A percentile compares a stretch with the other conserved stretches of the same genome.
These are phyloP conservation scores for Penicillium cataractarum DNA, from an alignment of 495 filamentous ascomycete species.

Conservation along the genomic window DNA sequence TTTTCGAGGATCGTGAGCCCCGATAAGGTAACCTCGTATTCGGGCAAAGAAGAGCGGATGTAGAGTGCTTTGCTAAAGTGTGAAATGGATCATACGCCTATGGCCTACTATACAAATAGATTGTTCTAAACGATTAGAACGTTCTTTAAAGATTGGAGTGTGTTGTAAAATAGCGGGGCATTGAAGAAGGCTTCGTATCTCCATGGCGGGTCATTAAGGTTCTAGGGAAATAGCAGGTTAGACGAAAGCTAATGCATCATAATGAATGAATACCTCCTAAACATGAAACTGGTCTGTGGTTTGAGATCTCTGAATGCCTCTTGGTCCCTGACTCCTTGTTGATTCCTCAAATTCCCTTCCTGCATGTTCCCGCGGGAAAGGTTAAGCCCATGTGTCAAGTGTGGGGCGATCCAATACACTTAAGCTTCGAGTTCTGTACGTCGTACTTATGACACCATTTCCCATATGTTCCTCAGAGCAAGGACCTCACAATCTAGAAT, in stretches of 20 bases:
- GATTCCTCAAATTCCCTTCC: too few relatives aligned
- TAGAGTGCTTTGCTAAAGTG: too few relatives aligned
- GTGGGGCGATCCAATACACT: not conserved
- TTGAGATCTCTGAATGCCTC: not conserved
- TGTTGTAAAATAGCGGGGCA: too few relatives aligned
- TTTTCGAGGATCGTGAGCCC: not conserved
- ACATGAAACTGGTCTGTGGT: too few relatives aligned
- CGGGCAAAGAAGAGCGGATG: not conserved
- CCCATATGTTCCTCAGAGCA: not conserved
- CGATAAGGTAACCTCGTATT: not conserved
- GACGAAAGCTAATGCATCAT: too few relatives aligned
- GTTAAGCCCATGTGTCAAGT: slow-evolving; percentile 7
- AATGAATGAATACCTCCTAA: too few relatives aligned
- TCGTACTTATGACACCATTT: not conserved
- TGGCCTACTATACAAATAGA: not conserved
- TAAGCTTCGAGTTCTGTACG: not conserved
- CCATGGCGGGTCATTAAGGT: too few relatives aligned
- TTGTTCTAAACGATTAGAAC: too few relatives aligned
- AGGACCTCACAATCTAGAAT: not conserved
- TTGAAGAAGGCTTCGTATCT: too few relatives aligned
- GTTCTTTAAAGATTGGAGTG: too few relatives aligned
- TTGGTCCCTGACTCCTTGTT: too few relatives aligned
- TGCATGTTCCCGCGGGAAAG: slow-evolving; percentile 12
- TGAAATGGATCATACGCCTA: not conserved
- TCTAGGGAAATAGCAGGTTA: too few relatives aligned